Percentiles rank a stretch among this genome's conserved stretches.
Evolutionary conservation across 2,329 filamentous ascomycete genomes (phyloP).

Genomic region (Neurospora crassa): DNA sequence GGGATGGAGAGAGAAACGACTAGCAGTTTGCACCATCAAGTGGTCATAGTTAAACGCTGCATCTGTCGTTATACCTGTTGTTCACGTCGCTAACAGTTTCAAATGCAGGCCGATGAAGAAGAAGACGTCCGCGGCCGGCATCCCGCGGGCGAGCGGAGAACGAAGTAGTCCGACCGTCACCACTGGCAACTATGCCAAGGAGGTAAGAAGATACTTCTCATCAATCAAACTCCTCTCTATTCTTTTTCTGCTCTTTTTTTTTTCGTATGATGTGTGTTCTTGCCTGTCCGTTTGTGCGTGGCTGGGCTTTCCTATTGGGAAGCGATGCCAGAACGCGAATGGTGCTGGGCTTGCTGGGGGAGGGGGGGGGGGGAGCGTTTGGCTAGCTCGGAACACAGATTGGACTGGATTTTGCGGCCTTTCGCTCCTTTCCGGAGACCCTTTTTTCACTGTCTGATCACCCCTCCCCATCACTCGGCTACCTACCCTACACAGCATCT

Average conservation of each 20-base stretch:
- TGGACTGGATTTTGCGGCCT: neutral
- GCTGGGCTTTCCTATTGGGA: neutral
- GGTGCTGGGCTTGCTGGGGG: neutral
- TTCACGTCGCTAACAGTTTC: slow-evolving; percentile 15
- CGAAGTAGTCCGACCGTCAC: slow-evolving; percentile 47
- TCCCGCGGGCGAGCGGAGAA: slow-evolving; percentile 56
- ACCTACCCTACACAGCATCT: neutral
- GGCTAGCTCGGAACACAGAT: neutral
- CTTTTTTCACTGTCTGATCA: neutral
- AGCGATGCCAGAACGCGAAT: neutral
- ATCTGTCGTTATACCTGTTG: slow-evolving; percentile 4
- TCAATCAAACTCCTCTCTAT: neutral
- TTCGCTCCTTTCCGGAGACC: neutral
- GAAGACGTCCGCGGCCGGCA: slow-evolving; percentile 55
- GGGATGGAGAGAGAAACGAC: neutral
- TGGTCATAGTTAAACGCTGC: neutral
- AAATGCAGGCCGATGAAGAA: slow-evolving; percentile 63
- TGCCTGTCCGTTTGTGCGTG: neutral
- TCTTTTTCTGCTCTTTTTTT: neutral
- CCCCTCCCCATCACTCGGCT: neutral
- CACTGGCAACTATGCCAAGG: slow-evolving; percentile 42
- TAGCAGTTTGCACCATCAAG: neutral
- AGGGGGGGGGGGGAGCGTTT: neutral
- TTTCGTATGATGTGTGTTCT: neutral
- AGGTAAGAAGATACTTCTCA: slow-evolving; percentile 35